Evolutionary conservation across 164 flowering plant species (phyloP).

Genomic region (Stephania yunnanensis): DNA sequence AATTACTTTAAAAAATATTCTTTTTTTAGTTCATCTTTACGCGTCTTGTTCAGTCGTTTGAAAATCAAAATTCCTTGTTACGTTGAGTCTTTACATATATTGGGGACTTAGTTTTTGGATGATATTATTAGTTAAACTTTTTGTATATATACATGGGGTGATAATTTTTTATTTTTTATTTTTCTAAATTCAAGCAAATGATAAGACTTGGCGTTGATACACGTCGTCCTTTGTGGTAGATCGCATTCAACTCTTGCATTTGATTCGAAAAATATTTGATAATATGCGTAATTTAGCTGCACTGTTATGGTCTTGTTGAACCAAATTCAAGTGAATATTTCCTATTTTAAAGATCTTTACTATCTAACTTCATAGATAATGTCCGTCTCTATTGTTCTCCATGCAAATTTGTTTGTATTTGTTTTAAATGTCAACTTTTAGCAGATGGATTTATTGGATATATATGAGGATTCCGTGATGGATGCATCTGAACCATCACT

Average conservation of each 20-base stretch:
- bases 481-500: constrained; percentile 2
- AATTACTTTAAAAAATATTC: background rate
- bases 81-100: background rate
- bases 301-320: background rate
- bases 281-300: constrained; percentile 1
- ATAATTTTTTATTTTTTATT: no score
- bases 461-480: background rate
- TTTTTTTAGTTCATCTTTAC: background rate
- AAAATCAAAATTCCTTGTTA: background rate
- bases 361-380: background rate
- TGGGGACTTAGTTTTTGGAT: background rate
- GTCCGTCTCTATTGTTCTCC: background rate
- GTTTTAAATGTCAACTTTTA: background rate
- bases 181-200: background rate
- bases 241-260: background rate
- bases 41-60: background rate
- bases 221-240: background rate
- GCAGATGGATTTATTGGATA: constrained; percentile 9
- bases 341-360: background rate
- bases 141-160: background rate
- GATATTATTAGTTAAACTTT: background rate
- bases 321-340: no score
- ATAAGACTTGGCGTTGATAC: background rate
- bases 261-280: background rate
- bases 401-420: background rate